These are phyloP conservation scores for Oropetium thomaeum DNA, from an alignment of 176 grass and related monocot species.

Conservation along the genomic window DNA sequence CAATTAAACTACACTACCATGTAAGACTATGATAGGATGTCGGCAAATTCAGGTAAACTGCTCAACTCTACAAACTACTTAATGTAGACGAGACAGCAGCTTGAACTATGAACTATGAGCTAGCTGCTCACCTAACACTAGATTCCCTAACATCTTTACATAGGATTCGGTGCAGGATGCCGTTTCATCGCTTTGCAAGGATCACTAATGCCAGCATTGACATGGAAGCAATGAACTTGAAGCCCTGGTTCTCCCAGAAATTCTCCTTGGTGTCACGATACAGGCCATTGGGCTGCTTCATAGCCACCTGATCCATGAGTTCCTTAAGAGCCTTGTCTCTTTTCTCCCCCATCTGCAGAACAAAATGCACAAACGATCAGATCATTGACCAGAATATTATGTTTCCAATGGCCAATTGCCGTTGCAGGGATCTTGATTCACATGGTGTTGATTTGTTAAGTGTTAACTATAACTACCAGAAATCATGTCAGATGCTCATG, in stretches of 20 bases:
- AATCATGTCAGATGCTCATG: not conserved
- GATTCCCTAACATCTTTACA: slow-evolving; percentile 41
- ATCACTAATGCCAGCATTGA: slow-evolving; percentile 69
- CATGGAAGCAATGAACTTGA: slow-evolving; percentile 82
- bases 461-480: slow-evolving; percentile 35
- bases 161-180: not conserved
- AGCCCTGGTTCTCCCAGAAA: slow-evolving; percentile 76
- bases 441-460: slow-evolving; percentile 31
- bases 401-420: slow-evolving; percentile 23
- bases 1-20: slow-evolving; percentile 12
- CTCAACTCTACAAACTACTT: not conserved
- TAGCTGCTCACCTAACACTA: slow-evolving; percentile 40
- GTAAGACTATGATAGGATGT: slow-evolving; percentile 29
- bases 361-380: not conserved
- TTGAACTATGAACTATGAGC: slow-evolving; percentile 39
- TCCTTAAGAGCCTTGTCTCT: slow-evolving; percentile 87
- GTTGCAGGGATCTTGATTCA: slow-evolving; percentile 21
- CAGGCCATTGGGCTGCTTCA: slow-evolving; percentile 34
- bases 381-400: slow-evolving; percentile 29
- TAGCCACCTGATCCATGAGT: slow-evolving; percentile 70
- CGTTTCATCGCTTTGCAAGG: slow-evolving; percentile 56
- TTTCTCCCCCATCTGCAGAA: slow-evolving; percentile 72
- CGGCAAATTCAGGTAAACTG: slow-evolving; percentile 11
- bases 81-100: slow-evolving; percentile 1
- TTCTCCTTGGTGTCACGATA: slow-evolving; percentile 32